Base-by-base conservation (phyloP, 1,284 basidiomycete species). In the Cutaneotrichosporon spelunceum region DNA sequence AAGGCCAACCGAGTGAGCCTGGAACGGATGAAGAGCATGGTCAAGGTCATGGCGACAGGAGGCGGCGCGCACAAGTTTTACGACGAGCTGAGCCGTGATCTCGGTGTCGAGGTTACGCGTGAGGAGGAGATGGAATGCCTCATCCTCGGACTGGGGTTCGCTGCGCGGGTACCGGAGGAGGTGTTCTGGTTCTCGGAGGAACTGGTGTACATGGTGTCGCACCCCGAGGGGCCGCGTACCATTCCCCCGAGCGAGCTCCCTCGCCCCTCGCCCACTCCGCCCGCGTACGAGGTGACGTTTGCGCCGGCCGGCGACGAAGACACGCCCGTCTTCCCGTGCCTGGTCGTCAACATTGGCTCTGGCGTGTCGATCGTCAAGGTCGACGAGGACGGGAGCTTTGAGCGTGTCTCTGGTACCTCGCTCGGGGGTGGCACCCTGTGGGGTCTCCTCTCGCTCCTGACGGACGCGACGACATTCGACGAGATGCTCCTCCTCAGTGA, bases 91-190 rank as follows among this genome's bases (percentile, higher is more conserved):
- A 83, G 83, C 63, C 80, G 81, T 24, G 86, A 87, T 65, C 82
- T 98, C 4, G 88, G 85, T 27, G 91, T 98, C 59, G 91, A 93
- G 75, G 90, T 99, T 47, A 82, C 83, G 63, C 82, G 88, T 60
- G 95, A 98, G 79, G 96, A 99, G 77, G 96, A 99, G 83, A 99
- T 99, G 96, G 93, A 91, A 80, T 98, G 95, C 74, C 81, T 99
- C 71, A 99, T 99, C 68, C 90, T 94, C 67, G 96, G 96, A 19
- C 84, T 99, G 72, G 92, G 93, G 78, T 99, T 99, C 80, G 91
- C 98, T 78, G 72, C 91, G 30, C 87, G 92, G 74, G 96, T 99
- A 63, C 95, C 95, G 33, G 89, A 96, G 79, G 96, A 99, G 79
- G 94, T 94, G 34, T 99, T 98, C 80, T 98, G 89, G 84, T 99